Percentiles rank a stretch among this genome's conserved stretches.
These are phyloP conservation scores for Daldinia eschscholtzii DNA, from an alignment of 2,329 filamentous ascomycete species.

Conservation along the genomic window DNA sequence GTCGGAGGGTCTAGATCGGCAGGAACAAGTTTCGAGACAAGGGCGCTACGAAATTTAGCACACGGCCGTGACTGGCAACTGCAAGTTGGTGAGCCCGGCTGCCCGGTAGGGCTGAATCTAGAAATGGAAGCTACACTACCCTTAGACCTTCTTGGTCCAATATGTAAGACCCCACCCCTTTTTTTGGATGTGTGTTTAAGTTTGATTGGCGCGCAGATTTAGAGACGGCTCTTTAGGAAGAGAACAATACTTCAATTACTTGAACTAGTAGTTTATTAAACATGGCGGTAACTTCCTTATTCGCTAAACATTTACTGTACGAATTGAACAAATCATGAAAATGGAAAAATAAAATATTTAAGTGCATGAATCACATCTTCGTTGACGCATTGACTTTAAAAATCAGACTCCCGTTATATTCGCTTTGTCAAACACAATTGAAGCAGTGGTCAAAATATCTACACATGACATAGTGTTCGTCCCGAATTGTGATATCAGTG, in stretches of 20 bases:
- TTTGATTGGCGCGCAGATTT: conserved; percentile 43
- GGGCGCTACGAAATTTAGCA: conserved; percentile 39
- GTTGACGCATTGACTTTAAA: background rate
- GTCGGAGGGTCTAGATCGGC: conserved; percentile 36
- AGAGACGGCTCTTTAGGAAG: conserved; percentile 24
- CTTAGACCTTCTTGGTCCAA: conserved; percentile 27
- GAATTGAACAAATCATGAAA: conserved; percentile 1
- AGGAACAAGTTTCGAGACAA: conserved; percentile 39
- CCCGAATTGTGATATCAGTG: conserved; percentile 29
- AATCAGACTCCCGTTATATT: background rate
- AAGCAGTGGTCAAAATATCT: conserved; percentile 13
- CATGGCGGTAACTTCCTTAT: background rate
- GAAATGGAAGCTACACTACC: conserved; percentile 37
- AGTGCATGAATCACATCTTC: background rate
- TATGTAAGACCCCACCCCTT: conserved; percentile 42
- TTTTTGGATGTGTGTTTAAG: conserved; percentile 40
- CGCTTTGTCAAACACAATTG: conserved; percentile 1
- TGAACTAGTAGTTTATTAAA: conserved; percentile 16
- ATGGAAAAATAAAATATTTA: background rate
- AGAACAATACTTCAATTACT: conserved; percentile 20
- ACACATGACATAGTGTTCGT: conserved; percentile 28
- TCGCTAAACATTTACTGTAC: conserved; percentile 2
- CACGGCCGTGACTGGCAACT: conserved; percentile 36
- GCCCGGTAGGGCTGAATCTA: conserved; percentile 44
- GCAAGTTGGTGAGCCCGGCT: conserved; percentile 19